Base-by-base conservation (phyloP, 257 asterid species). In the Petunia axillaris region DNA sequence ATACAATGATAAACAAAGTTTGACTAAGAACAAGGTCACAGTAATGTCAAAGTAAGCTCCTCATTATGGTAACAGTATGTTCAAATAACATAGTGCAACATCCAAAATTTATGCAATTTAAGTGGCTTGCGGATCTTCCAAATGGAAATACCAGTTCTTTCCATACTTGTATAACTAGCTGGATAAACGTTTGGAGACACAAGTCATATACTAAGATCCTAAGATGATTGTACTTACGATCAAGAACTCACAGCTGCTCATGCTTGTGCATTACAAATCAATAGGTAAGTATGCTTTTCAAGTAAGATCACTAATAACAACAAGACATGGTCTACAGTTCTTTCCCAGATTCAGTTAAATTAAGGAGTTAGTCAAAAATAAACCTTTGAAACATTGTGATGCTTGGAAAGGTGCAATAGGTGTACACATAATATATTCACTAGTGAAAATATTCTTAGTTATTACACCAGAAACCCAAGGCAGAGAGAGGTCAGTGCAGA, bases 121-220 rank as follows among this genome's bases (percentile, higher is more conserved):
- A 48, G 44, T 25, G 60, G 60, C n/a, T 71, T 52, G 50, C 77
- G 48, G 60, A 68, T 68, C 57, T 44, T 68, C 39, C 76, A 68
- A 68, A 68, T 68, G 76, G 44, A 67, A 68, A 70, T 44, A 70
- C 58, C 76, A 70, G 58, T 9, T 44, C 55, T 43, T 46, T 25
- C 16, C 8, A 64, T 38, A 64, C 46, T 64, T 39, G 48, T 11
- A 64, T 16, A 13, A 64, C 16, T 64, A 37, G 71, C 71, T 5
- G 71, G 25, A 64, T 11, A 64, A 37, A 64, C 10, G 8, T 9
- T 9, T 1, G n/a, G 44, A 37, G 16, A 37, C 3, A 9, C 11
- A 63, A 63, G 70, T 64, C 46, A 9, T 13, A 64, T 36, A 4
- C 15, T 64, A 64, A 3, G 70, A 38, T 37, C 5, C 70, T 64